Percentiles rank a stretch among this genome's conserved stretches.
Evolutionary conservation across 2,329 filamentous ascomycete species (phyloP).

Genomic region (Colletotrichum gloeosporioides): DNA sequence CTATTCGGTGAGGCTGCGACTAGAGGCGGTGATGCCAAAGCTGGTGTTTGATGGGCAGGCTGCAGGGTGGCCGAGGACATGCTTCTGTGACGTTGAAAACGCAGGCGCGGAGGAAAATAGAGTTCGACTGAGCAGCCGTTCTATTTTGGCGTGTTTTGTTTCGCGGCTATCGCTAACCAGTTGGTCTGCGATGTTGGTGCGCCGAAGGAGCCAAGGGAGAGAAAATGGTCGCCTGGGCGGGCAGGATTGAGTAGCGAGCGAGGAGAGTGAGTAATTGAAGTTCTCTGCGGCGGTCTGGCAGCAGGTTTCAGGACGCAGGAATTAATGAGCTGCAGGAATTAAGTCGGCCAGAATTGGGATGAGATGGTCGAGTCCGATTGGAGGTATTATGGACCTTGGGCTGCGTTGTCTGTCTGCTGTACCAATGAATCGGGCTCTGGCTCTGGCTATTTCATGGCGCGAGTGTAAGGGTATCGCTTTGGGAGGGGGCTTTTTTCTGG

Average conservation of each 20-base stretch:
- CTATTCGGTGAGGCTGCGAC: conserved; percentile 46
- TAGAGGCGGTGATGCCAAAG: conserved; percentile 54
- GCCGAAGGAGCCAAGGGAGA: conserved; percentile 15
- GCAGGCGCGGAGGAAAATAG: conserved; percentile 2
- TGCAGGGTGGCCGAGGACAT: conserved; percentile 67
- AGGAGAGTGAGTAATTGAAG: background rate
- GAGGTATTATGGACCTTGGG: conserved; percentile 17
- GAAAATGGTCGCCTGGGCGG: background rate
- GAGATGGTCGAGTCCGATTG: conserved; percentile 15
- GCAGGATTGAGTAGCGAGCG: conserved; percentile 4
- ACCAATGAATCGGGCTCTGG: conserved; percentile 37
- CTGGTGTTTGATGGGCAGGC: conserved; percentile 58
- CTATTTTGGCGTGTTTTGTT: conserved; percentile 19
- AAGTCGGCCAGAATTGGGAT: conserved; percentile 18
- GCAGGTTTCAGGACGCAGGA: conserved; percentile 18
- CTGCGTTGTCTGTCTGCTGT: conserved; percentile 22
- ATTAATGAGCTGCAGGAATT: conserved; percentile 22
- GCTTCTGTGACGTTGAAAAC: conserved; percentile 48
- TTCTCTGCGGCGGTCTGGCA: background rate
- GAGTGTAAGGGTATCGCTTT: conserved; percentile 16
- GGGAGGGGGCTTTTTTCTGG: background rate
- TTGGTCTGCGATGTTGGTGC: conserved; percentile 11
- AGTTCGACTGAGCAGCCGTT: conserved; percentile 2
- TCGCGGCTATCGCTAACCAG: conserved; percentile 10
- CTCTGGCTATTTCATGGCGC: conserved; percentile 50